A percentile compares a stretch with the other conserved stretches of the same genome.
Conservation (phyloP, 2,329 filamentous ascomycete species). For the Remersonia thermophila region DNA sequence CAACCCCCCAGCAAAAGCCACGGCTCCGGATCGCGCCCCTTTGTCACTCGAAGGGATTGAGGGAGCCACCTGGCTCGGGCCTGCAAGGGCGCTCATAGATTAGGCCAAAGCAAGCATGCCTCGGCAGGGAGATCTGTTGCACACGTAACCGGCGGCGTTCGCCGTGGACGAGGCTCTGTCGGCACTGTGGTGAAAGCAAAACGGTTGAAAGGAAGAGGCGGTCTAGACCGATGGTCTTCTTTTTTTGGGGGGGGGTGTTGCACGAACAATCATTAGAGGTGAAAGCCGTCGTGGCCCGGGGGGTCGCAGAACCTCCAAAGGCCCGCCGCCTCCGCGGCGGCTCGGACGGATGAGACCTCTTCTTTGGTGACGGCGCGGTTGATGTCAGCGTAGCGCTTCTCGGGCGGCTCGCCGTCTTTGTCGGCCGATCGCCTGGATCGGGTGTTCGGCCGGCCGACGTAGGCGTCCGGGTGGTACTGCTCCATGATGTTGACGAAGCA, state of each 20-base stretch:
- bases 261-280: constrained; percentile 23
- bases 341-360: constrained; percentile 54
- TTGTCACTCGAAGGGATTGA: too few species aligned
- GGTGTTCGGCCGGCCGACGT: constrained; percentile 60
- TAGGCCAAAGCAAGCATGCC: too few species aligned
- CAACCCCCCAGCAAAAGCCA: too few species aligned
- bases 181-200: background rate
- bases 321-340: constrained; percentile 57
- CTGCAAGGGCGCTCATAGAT: too few species aligned
- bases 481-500: constrained; percentile 82
- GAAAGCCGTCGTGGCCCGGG: constrained; percentile 39
- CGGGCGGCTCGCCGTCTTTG: constrained; percentile 21
- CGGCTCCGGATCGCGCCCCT: too few species aligned
- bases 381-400: constrained; percentile 61
- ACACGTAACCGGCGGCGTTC: background rate
- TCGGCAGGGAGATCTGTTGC: too few species aligned
- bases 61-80: too few species aligned
- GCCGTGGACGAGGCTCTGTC: background rate
- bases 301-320: constrained; percentile 69
- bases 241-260: constrained; percentile 3
- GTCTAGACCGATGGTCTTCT: background rate
- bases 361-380: constrained; percentile 55
- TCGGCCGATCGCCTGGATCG: constrained; percentile 16
- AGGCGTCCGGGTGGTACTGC: constrained; percentile 69
- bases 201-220: background rate